phyloP scores from a whole-genome alignment of 306 rosid genomes.

The Ormosia emarginata region DNA sequence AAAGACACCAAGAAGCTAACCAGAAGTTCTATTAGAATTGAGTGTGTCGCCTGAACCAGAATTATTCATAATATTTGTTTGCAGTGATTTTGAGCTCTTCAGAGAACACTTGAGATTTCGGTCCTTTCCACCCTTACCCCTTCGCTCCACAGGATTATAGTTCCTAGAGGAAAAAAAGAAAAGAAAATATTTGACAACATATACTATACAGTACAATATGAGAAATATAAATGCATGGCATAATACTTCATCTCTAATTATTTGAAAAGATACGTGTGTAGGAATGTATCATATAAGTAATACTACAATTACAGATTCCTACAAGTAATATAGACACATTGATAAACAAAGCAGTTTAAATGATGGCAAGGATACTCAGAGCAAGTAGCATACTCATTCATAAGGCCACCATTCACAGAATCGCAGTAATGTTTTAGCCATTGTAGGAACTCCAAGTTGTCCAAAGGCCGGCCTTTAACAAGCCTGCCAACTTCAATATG shows the following conservation, averaged over 20 bases:
- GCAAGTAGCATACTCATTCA: slow-evolving; percentile 53
- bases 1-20: slow-evolving; percentile 22
- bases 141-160: slow-evolving; percentile 90
- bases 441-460: slow-evolving; percentile 94
- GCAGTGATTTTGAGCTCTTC: slow-evolving; percentile 72
- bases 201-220: neutral
- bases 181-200: neutral
- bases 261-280: neutral
- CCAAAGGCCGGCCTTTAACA: slow-evolving; percentile 94
- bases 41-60: slow-evolving; percentile 29
- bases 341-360: neutral
- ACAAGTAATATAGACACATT: neutral
- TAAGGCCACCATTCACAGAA: slow-evolving; percentile 91
- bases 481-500: slow-evolving; percentile 94
- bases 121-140: slow-evolving; percentile 79
- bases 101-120: slow-evolving; percentile 43
- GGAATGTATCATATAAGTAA: neutral
- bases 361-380: neutral
- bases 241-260: neutral
- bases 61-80: slow-evolving; percentile 23
- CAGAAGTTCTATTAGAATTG: slow-evolving; percentile 19
- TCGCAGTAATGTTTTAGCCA: slow-evolving; percentile 98
- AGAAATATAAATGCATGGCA: neutral
- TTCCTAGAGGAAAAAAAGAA: slow-evolving; percentile 46
- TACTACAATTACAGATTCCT: neutral